These are phyloP conservation scores for Macadamia integrifolia DNA, from an alignment of 164 flowering plant species.

Conservation along the genomic window DNA sequence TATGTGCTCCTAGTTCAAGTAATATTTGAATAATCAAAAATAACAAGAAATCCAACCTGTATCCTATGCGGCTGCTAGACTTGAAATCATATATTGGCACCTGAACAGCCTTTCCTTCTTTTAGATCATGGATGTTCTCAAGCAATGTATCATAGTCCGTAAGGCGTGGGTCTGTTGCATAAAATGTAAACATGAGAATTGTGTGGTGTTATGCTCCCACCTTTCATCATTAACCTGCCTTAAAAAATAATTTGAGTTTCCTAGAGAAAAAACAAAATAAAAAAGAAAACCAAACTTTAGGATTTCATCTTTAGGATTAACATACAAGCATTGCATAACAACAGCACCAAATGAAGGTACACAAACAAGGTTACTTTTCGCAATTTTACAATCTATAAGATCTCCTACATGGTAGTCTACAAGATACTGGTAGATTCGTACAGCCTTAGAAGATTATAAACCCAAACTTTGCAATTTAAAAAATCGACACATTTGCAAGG, in stretches of 20 bases:
- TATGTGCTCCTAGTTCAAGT: too few species aligned
- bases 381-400: too few species aligned
- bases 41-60: constrained; percentile 50
- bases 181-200: constrained; percentile 9
- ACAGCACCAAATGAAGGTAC: too few species aligned
- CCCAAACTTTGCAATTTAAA: too few species aligned
- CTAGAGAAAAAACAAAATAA: neutral
- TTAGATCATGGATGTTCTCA: constrained; percentile 67
- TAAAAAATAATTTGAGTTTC: neutral
- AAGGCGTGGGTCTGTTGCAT: constrained; percentile 83
- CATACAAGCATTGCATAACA: too few species aligned
- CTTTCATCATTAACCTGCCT: neutral
- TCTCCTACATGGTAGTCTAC: too few species aligned
- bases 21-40: too few species aligned
- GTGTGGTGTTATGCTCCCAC: too few species aligned
- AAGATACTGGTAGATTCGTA: too few species aligned
- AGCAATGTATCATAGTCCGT: constrained; percentile 95
- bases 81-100: constrained; percentile 98
- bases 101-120: constrained; percentile 67
- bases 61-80: constrained; percentile 78
- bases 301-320: neutral
- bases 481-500: too few species aligned
- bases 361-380: too few species aligned
- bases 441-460: too few species aligned
- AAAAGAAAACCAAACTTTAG: neutral